These are phyloP conservation scores for Tricladium varicosporioides DNA, from an alignment of 2,329 filamentous ascomycete genomes.

Conservation along the genomic window DNA sequence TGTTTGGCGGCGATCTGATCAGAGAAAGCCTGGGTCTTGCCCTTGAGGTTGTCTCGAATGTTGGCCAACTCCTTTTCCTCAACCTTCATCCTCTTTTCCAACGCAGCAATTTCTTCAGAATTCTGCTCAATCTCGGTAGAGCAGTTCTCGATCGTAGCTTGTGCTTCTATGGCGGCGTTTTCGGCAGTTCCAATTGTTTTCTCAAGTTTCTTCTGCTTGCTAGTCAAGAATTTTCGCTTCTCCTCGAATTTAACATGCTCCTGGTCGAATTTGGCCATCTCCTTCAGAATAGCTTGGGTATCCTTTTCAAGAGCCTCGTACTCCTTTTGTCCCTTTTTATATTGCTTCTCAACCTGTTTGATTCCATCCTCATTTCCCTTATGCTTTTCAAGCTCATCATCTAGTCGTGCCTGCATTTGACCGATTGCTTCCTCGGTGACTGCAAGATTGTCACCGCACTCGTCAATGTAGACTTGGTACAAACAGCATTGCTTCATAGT, in stretches of 20 bases:
- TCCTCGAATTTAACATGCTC: slow-evolving; percentile 97
- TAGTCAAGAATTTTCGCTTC: slow-evolving; percentile 88
- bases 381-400: slow-evolving; percentile 87
- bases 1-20: slow-evolving; percentile 91
- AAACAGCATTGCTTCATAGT: slow-evolving; percentile 84
- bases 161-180: slow-evolving; percentile 70
- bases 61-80: slow-evolving; percentile 79
- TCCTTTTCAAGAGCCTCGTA: slow-evolving; percentile 81
- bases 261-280: slow-evolving; percentile 91
- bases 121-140: slow-evolving; percentile 75
- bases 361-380: slow-evolving; percentile 87
- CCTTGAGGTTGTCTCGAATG: slow-evolving; percentile 87
- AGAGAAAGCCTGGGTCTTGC: slow-evolving; percentile 92
- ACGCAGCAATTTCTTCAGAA: slow-evolving; percentile 66
- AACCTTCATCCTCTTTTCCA: slow-evolving; percentile 72
- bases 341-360: slow-evolving; percentile 82
- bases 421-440: slow-evolving; percentile 86
- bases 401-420: slow-evolving; percentile 86
- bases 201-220: slow-evolving; percentile 93
- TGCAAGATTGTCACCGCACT: slow-evolving; percentile 83
- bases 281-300: slow-evolving; percentile 75
- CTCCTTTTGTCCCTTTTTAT: slow-evolving; percentile 78
- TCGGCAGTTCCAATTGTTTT: slow-evolving; percentile 80
- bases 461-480: slow-evolving; percentile 87
- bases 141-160: slow-evolving; percentile 75